A percentile compares a stretch with the other conserved stretches of the same genome.
These are phyloP conservation scores for Protomyces inouyei DNA, from an alignment of 1,139 yeast species.

Conservation along the genomic window DNA sequence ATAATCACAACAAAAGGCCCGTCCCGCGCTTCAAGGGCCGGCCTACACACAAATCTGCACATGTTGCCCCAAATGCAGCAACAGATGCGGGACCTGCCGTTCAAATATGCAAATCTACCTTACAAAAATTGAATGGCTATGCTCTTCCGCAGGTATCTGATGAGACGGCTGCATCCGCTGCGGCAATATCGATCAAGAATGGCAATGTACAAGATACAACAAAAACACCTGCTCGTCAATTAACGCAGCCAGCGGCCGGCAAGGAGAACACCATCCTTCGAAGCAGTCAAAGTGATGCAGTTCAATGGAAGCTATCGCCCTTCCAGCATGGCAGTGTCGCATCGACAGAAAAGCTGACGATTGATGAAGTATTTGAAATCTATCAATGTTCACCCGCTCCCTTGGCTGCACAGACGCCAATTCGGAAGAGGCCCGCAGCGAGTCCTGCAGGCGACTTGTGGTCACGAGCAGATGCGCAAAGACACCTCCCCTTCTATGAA, in stretches of 20 bases:
- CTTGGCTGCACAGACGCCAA: constrained; percentile 10
- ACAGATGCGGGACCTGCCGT: not conserved
- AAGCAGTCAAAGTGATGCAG: constrained; percentile 15
- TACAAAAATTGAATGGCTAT: not conserved
- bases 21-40: not conserved
- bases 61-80: not conserved
- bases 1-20: not conserved
- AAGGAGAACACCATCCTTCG: not conserved
- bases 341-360: constrained; percentile 21
- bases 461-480: constrained; percentile 11
- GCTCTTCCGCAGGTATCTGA: not conserved
- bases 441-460: constrained; percentile 18
- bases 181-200: not conserved
- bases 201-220: not conserved
- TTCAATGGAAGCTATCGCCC: constrained; percentile 14
- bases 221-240: not conserved
- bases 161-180: not conserved
- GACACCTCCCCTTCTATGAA: constrained; percentile 11
- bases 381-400: constrained; percentile 4
- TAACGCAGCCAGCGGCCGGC: not conserved
- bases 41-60: too few species aligned
- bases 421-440: not conserved
- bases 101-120: not conserved
- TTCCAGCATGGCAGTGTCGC: not conserved
- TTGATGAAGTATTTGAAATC: constrained; percentile 23